Conservation (phyloP, 768 basidiomycete genomes). For the Rhodosporidiobolus odoratus region DNA sequence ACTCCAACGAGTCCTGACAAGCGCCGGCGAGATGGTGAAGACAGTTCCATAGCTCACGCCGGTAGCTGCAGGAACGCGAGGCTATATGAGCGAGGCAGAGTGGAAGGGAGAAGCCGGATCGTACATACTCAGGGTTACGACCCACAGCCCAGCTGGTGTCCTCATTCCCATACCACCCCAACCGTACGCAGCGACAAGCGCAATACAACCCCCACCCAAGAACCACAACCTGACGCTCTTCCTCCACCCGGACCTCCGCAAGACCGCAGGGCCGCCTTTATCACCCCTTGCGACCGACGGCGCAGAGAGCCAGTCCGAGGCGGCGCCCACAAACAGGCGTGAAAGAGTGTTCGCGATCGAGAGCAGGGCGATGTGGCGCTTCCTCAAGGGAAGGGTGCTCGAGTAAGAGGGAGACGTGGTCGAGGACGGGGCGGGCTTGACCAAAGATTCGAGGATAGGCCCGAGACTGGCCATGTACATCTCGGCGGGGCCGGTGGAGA, state of each 20-base stretch:
- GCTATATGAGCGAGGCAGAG: too few relatives aligned
- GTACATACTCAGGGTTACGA: constrained; percentile 20
- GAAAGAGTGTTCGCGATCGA: constrained; percentile 33
- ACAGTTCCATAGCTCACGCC: constrained; percentile 23
- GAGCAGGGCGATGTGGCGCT: constrained; percentile 34
- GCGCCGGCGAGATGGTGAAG: constrained; percentile 28
- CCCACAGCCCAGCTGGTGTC: constrained; percentile 19
- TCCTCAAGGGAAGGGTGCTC: constrained; percentile 18
- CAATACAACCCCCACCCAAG: background rate
- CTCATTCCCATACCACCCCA: constrained; percentile 20
- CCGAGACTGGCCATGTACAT: constrained; percentile 33
- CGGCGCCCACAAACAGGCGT: constrained; percentile 33
- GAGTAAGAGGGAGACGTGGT: background rate
- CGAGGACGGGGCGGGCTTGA: background rate
- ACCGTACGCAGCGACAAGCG: constrained; percentile 5
- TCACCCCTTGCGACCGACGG: background rate
- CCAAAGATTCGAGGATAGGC: constrained; percentile 19
- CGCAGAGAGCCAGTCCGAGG: constrained; percentile 36
- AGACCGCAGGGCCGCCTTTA: too few relatives aligned
- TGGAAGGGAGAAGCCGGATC: background rate
- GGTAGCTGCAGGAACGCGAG: background rate
- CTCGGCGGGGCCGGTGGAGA: constrained; percentile 27
- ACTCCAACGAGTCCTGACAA: constrained; percentile 26
- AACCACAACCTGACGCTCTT: constrained; percentile 19
- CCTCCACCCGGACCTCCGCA: constrained; percentile 3